Base-by-base conservation (phyloP, 139 green algal species). In the Chlamydomonas asymmetrica region DNA sequence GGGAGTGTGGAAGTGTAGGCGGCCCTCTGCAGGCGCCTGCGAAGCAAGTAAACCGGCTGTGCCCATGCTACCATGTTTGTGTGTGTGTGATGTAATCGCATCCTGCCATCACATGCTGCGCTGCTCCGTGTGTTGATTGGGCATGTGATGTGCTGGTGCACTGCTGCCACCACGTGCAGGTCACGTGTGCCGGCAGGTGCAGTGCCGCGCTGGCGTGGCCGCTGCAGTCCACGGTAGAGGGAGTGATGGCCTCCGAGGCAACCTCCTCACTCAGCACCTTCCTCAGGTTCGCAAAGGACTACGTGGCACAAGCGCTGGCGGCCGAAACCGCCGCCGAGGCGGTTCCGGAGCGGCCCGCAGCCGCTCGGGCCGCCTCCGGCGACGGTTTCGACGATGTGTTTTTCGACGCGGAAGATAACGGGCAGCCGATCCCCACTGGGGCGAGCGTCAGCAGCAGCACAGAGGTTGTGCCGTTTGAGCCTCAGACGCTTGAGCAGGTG, bases 161-260 rank as follows among this genome's bases (percentile, higher is more conserved):
- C n/a, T n/a, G n/a, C n/a, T n/a, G n/a, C n/a, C 23, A 20, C 56
- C 3, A 1, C 56, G 8, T 35, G 29, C 50, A 80, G 73, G 34
- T 80, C 2, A 64, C 62, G 31, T 48, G 39, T 0, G 5, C 66
- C 18, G 43, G 73, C 35, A 48, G 38, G 4, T 80, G 73, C 48
- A 52, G 38, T 27, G 73, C 73, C 0, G 63, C 45, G 2, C 57
- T 80, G 73, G 48, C 73, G 35, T 80, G 73, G 73, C 73, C 73
- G 16, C n/a, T 80, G 6, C 49, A 80, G 6, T n/a, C 48, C 7
- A 73, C 63, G 7, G 73, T 80, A 35, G 73, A 80, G 62, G 63
- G 34, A n/a, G 29, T 63, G 5, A 80, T 80, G 73, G 62, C 38
- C 45, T 52, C 50, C 0, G 73, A 80, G 63, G 73, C 61, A 0